Percentiles rank a stretch among this genome's conserved stretches.
phyloP scores from a whole-genome alignment of 257 asterid genomes.

The Solanum habrochaites region DNA sequence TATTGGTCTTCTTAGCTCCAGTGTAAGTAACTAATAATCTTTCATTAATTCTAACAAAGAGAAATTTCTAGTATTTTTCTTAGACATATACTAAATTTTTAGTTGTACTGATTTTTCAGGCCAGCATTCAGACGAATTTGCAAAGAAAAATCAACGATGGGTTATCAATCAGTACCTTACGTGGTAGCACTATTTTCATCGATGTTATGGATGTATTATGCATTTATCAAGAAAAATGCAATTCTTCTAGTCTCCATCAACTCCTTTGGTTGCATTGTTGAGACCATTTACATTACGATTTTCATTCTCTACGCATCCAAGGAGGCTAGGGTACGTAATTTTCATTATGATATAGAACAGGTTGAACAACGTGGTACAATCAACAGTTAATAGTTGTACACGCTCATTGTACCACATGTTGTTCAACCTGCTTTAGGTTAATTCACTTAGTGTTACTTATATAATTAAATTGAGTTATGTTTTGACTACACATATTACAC shows the following conservation, averaged over 20 bases:
- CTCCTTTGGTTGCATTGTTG: constrained; percentile 50
- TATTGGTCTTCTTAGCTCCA: constrained; percentile 66
- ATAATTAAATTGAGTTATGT: background rate
- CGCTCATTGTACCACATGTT: background rate
- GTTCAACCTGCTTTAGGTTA: background rate
- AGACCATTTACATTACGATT: constrained; percentile 42
- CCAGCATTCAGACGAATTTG: constrained; percentile 47
- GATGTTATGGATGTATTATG: constrained; percentile 70
- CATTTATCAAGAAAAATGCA: constrained; percentile 35
- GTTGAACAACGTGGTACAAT: background rate
- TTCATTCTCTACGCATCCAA: constrained; percentile 42
- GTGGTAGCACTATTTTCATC: constrained; percentile 62
- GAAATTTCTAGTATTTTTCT: background rate
- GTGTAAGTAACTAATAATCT: constrained; percentile 38
- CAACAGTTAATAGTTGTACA: background rate
- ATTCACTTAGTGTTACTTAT: background rate
- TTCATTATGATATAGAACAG: background rate
- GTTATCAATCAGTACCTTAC: constrained; percentile 56
- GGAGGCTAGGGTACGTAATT: constrained; percentile 26
- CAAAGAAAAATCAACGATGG: constrained; percentile 60
- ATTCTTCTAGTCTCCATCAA: constrained; percentile 56
- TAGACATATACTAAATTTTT: background rate
- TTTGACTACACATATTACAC: background rate
- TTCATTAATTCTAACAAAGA: background rate
- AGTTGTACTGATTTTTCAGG: constrained; percentile 16